Evolutionary conservation across 2,329 filamentous ascomycete species (phyloP).

Genomic region (Cladosporium austrohemisphaericum): DNA sequence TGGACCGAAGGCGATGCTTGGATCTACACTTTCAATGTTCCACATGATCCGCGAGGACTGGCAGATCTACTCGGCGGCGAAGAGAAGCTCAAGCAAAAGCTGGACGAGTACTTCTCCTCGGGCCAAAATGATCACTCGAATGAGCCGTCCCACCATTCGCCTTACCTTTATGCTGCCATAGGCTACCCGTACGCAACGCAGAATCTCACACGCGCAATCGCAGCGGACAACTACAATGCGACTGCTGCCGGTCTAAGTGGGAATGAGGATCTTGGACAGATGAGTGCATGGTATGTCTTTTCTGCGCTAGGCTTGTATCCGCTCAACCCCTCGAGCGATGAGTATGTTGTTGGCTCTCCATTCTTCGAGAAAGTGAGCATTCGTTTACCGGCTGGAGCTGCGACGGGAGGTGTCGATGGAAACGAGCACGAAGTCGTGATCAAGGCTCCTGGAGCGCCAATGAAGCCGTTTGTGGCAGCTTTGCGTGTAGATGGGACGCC

Average conservation of each 20-base stretch:
- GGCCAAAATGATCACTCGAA: conserved; percentile 49
- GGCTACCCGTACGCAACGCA: conserved; percentile 40
- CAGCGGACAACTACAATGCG: conserved; percentile 44
- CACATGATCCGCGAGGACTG: conserved; percentile 45
- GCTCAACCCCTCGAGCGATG: conserved; percentile 43
- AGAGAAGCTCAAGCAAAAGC: conserved; percentile 38
- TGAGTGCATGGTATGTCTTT: conserved; percentile 50
- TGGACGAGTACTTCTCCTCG: conserved; percentile 45
- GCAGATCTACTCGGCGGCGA: conserved; percentile 40
- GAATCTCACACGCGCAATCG: conserved; percentile 37
- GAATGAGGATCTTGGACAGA: conserved; percentile 50
- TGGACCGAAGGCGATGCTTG: conserved; percentile 51
- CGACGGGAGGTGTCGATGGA: conserved; percentile 27
- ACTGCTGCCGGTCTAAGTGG: conserved; percentile 46
- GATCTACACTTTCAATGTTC: conserved; percentile 51
- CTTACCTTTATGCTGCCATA: conserved; percentile 45
- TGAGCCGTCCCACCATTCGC: conserved; percentile 48
- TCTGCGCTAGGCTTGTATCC: conserved; percentile 49
- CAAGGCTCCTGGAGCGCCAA: conserved; percentile 39
- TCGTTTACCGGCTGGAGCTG: conserved; percentile 34
- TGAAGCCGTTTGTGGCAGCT: conserved; percentile 40
- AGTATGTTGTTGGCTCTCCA: conserved; percentile 46
- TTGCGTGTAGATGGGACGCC: conserved; percentile 40
- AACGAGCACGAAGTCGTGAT: conserved; percentile 36
- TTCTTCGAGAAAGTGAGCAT: conserved; percentile 46